A percentile compares a stretch with the other conserved stretches of the same genome.
These are phyloP conservation scores for Leccinum pachyderme DNA, from an alignment of 1,284 basidiomycete genomes.

Conservation along the genomic window DNA sequence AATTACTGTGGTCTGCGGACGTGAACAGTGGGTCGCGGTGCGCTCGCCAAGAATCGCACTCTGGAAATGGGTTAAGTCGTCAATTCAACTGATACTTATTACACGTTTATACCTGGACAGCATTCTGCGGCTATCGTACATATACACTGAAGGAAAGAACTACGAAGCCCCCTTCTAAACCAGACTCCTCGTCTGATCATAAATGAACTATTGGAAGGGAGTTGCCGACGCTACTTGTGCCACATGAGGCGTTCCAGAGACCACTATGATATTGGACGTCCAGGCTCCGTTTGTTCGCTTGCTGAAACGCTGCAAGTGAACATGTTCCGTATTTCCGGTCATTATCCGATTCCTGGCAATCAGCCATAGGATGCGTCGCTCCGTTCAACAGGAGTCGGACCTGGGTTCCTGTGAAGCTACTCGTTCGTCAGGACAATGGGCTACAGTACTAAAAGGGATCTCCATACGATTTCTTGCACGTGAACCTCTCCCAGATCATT, in stretches of 20 bases:
- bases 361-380: constrained; percentile 38
- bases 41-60: too few species aligned
- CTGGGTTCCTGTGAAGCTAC: constrained; percentile 32
- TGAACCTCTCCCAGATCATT: constrained; percentile 49
- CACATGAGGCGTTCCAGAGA: constrained; percentile 18
- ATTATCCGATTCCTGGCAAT: constrained; percentile 27
- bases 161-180: too few species aligned
- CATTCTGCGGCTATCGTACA: too few species aligned
- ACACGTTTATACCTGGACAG: too few species aligned
- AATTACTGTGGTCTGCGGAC: too few species aligned
- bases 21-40: too few species aligned
- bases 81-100: too few species aligned
- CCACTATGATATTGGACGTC: background rate
- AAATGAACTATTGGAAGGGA: too few species aligned
- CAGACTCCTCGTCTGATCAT: too few species aligned
- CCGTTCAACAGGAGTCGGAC: constrained; percentile 46
- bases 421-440: constrained; percentile 1
- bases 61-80: too few species aligned
- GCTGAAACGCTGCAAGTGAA: constrained; percentile 38
- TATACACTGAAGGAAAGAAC: too few species aligned
- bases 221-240: too few species aligned
- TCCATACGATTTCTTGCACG: constrained; percentile 37
- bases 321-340: constrained; percentile 42
- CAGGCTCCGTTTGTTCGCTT: constrained; percentile 29
- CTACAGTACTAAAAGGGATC: background rate